These are phyloP conservation scores for Camellia oleifera DNA, from an alignment of 179 eudicot genomes.

Conservation along the genomic window DNA sequence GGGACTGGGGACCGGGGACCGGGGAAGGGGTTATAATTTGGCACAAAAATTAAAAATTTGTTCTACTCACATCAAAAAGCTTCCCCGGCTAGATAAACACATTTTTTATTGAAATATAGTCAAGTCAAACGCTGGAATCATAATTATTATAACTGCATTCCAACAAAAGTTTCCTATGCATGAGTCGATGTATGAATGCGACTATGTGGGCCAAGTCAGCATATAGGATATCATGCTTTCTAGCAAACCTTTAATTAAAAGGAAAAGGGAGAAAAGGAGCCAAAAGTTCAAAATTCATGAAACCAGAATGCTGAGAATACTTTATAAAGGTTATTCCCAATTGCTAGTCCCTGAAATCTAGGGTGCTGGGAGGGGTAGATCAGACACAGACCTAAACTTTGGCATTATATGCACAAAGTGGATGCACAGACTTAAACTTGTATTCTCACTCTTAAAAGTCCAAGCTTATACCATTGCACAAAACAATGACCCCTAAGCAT, in stretches of 20 bases:
- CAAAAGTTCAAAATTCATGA: not conserved
- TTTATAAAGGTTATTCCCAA: not conserved
- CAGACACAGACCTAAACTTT: not conserved
- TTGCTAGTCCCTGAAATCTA: not conserved
- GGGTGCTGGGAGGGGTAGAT: not conserved
- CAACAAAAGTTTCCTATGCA: not conserved
- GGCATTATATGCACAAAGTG: not conserved
- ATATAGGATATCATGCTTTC: not conserved
- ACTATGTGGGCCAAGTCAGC: not conserved
- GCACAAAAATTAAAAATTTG: not conserved
- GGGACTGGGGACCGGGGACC: not conserved
- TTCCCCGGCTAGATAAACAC: not conserved
- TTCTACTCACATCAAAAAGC: slow-evolving; percentile 7
- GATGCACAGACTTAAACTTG: not conserved
- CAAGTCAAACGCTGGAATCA: not conserved
- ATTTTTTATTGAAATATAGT: not conserved
- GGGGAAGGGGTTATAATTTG: not conserved
- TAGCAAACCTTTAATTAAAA: not conserved
- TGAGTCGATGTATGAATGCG: not conserved
- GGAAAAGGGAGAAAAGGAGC: not conserved
- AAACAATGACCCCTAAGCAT: not conserved
- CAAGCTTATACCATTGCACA: not conserved
- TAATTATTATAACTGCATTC: not conserved
- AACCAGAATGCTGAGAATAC: not conserved
- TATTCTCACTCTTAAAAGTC: not conserved